Base-by-base conservation (phyloP, 2,329 filamentous ascomycete species). In the Taxawa tesnikishii region DNA sequence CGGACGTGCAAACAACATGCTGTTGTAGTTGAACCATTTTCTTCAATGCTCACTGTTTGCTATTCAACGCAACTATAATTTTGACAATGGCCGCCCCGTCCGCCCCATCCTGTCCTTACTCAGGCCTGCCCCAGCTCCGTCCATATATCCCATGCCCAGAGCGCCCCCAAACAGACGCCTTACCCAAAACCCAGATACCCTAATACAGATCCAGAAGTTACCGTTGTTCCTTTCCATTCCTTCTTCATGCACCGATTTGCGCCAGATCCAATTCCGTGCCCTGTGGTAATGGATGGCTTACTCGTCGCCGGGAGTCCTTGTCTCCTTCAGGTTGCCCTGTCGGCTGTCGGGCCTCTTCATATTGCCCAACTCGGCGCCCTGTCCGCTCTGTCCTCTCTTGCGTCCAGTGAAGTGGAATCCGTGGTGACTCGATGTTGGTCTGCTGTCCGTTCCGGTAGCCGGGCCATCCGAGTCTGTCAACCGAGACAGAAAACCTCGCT, bases 401-500 rank as follows among this genome's bases (percentile, higher is more conserved):
- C 83, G 68, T 11, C 80, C 76, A 3, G 74, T 70, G 33, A 83
- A 67, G 44, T 79, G 70, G 51, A 42, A 42, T n/a, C 30, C 31
- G 28, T 38, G 40, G 24, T 40, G 33, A 16, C 52, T 57, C 39
- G 51, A 61, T 14, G 53, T 53, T 16, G 58, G 58, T 35, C 62
- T 60, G 30, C 58, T 55, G 17, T 61, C 60, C 19, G 46, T 40
- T 13, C 52, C 48, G 19, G 43, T 42, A 26, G 47, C 41, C 5
- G 41, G 44, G 33, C 47, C 47, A 23, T 41, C 43, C 33, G 53
- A 56, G 37, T 87, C 80, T 32, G 79, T 79, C 48, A 94, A 85
- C 42, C 80, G 76, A 29, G 83, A 70, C 42, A 96, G 83, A 50
- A 94, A 78, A 9, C 81, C 70, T 36, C 75, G 77, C 62, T 83